Percentiles rank a stretch among this genome's conserved stretches.
These are phyloP conservation scores for Phoenix dactylifera DNA, from an alignment of 176 grass and related monocot genomes.

Conservation along the genomic window DNA sequence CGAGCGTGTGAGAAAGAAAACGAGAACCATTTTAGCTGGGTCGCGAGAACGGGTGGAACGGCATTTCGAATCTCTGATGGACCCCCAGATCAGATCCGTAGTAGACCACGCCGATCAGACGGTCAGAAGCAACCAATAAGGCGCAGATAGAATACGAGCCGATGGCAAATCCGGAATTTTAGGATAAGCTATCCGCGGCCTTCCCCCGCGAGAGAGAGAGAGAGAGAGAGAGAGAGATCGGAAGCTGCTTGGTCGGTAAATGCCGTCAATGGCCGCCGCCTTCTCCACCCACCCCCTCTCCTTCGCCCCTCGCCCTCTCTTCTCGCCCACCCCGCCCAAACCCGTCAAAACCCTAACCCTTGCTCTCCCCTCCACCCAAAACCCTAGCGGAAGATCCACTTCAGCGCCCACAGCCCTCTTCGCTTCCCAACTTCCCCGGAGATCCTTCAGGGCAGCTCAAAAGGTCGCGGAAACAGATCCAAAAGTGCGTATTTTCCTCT, in stretches of 20 bases:
- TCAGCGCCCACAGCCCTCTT: background rate
- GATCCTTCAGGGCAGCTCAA: background rate
- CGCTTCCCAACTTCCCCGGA: background rate
- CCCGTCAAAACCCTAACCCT: background rate
- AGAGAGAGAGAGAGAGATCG: background rate
- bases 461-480: constrained; percentile 10
- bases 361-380: background rate
- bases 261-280: background rate
- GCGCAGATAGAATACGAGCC: no score
- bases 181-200: no score
- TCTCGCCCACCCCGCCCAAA: background rate
- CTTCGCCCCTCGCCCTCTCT: background rate
- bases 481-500: constrained; percentile 6
- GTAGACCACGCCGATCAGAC: no score
- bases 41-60: no score
- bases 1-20: no score
- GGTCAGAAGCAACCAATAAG: no score
- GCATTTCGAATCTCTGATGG: no score
- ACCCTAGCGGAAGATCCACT: background rate
- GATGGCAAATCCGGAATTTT: no score
- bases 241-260: background rate
- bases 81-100: no score
- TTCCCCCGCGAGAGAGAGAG: background rate
- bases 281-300: constrained; percentile 4
- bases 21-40: no score